Base-by-base conservation (phyloP, 1,284 basidiomycete genomes). In the Naganishia sp. region DNA sequence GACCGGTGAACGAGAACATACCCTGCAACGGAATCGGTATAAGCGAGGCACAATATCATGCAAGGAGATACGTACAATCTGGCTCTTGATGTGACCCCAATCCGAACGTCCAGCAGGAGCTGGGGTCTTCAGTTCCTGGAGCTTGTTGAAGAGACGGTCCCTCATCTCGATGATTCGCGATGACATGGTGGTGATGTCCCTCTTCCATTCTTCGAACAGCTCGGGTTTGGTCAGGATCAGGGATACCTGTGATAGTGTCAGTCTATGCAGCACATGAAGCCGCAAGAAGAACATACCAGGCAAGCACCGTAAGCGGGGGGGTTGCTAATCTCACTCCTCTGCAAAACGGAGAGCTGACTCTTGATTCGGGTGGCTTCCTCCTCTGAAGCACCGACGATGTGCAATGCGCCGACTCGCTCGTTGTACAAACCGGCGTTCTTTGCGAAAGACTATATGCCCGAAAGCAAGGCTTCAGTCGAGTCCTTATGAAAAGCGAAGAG, bases 121-220 rank as follows among this genome's bases (percentile, higher is more conserved):
- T 90, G 78, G 59, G 49, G 96, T 98, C 78, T 90, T 86, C 73
- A 90, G 83, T 75, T 89, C 81, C 45, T 89, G 89, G 64, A 99
- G 83, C 71, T 87, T 83, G 72, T 89, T 85, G 81, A 90, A 93
- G 64, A 99, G 82, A 71, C 84, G 86, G 73, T 90, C 87, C 69
- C 96, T 86, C 95, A 99, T 98, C 79, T 86, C 86, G 80, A 98
- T 98, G 80, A 99, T 99, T 64, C 96, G 85, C 73, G 92, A 87
- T 25, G 95, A 93, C 96, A 99, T 99, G 65, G 87, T 86, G 83
- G 92, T 92, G 73, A 94, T 92, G 80, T 95, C 92, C 54, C 74
- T 75, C 56, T 78, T 80, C 96, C 95, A 99, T 79, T 96, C 86
- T 43, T 82, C 75, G 79, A 92, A 94, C 57, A 98, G 84, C 66